Evolutionary conservation across 129 eudicot species (phyloP), one percentile per base, ranked within the genome.

Genomic region (Erigeron canadensis): DNA sequence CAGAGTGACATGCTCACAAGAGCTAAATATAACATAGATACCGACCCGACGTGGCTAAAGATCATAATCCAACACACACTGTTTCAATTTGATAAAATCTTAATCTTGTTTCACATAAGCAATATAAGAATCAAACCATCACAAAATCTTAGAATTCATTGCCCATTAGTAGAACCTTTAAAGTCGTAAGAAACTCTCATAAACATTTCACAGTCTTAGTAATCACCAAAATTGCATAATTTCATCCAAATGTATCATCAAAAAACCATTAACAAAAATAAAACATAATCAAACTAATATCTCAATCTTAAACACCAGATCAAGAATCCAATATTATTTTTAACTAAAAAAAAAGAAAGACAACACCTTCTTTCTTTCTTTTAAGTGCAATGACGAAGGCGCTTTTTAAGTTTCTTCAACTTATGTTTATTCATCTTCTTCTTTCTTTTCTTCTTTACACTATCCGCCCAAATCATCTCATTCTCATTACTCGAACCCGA

Each of bases 391-490:
- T 79, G 79, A 61, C 94, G 70, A 42, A 86, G 89, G 3, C 93
- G 84, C 86, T 84, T 91, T 77, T 95, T 84, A 11, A 91, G 87
- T 86, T 91, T 91, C 87, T 79, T 91, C 71, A 86, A 72, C 77
- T 92, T 89, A 67, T 92, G 96, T 80, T 89, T 92, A 65, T 89
- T 92, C 98, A 89, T 92, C 89, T 86, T 92, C 88, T 71, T 87
- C 87, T 92, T 92, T 63, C 96, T 78, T 85, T 92, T 92, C 88
- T 85, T 92, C 91, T 92, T 92, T 76, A 89, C 95, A 71, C 98
- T 92, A 56, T 92, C 98, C 56, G 91, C 98, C 58, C 58, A 53
- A 6, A 53, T 85, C 88, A 83, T 16, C 18, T 4, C 22, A 91
- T 86, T 67, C 67, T 28, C 72, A 2, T 5, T 4, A 40, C 56